Conservation (phyloP, 78 protist species). For the Planoprotostelium fungivorum region DNA sequence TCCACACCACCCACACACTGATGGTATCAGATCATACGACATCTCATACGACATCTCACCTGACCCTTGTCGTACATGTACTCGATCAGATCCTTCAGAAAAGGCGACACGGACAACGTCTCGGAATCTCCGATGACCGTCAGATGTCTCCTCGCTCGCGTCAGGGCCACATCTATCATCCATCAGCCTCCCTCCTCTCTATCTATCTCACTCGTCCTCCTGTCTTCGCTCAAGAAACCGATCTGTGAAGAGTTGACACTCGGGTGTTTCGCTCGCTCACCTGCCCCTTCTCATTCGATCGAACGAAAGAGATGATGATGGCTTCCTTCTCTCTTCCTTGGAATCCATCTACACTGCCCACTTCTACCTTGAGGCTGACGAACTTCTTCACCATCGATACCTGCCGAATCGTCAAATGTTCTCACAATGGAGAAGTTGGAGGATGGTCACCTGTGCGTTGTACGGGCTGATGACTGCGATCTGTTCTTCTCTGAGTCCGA, state of each 20-base stretch:
- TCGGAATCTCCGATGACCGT: conserved; percentile 39
- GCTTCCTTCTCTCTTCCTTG: conserved; percentile 94
- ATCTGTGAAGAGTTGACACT: conserved; percentile 33
- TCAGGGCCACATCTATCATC: conserved; percentile 77
- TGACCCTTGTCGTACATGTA: conserved; percentile 31
- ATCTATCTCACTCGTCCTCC: conserved; percentile 54
- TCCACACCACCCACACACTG: conserved; percentile 17
- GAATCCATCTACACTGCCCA: conserved; percentile 92
- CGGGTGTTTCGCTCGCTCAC: background rate
- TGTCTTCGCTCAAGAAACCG: conserved; percentile 60
- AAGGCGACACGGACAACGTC: conserved; percentile 39
- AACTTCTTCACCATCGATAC: conserved; percentile 3
- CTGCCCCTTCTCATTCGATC: conserved; percentile 40
- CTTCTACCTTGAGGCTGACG: conserved; percentile 37
- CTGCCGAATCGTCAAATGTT: background rate
- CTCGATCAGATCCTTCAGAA: conserved; percentile 36
- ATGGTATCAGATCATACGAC: background rate
- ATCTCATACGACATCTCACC: conserved; percentile 33
- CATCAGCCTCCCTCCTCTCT: conserved; percentile 20
- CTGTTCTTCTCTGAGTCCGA: conserved; percentile 23
- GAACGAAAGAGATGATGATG: conserved; percentile 66
- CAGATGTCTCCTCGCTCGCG: conserved; percentile 78
- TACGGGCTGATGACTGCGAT: conserved; percentile 89
- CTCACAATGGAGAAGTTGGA: background rate
- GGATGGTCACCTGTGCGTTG: conserved; percentile 71